Evolutionary conservation across 2,329 filamentous ascomycete genomes (phyloP).

Genomic region (Podosphaera fusca): DNA sequence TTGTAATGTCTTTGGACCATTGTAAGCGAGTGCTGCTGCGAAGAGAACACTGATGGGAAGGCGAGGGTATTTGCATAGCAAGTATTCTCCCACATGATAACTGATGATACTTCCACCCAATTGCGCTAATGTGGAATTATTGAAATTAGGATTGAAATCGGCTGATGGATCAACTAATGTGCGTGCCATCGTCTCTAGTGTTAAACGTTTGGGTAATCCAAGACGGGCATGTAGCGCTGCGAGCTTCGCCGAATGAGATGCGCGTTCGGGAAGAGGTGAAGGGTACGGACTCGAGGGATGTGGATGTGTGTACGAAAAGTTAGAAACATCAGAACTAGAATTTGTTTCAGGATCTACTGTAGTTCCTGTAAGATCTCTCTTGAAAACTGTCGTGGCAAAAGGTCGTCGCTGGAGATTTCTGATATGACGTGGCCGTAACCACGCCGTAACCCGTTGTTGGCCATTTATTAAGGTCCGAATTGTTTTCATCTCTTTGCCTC

Average conservation of each 20-base stretch:
- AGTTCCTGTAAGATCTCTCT: neutral
- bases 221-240: slow-evolving; percentile 80
- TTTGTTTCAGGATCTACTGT: neutral
- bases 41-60: slow-evolving; percentile 75
- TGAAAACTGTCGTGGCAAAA: neutral
- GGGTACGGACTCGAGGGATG: slow-evolving; percentile 20
- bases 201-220: slow-evolving; percentile 57
- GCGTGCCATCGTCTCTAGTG: slow-evolving; percentile 65
- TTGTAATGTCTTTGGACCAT: slow-evolving; percentile 50
- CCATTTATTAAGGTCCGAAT: no score
- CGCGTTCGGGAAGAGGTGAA: slow-evolving; percentile 46
- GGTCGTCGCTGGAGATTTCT: neutral
- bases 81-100: slow-evolving; percentile 73
- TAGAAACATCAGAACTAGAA: neutral
- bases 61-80: slow-evolving; percentile 74
- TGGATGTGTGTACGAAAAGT: slow-evolving; percentile 16
- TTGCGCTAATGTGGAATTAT: slow-evolving; percentile 65
- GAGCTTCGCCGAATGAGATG: slow-evolving; percentile 62
- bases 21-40: slow-evolving; percentile 64
- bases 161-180: slow-evolving; percentile 71
- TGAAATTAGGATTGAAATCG: slow-evolving; percentile 57
- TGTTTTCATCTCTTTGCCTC: no score
- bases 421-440: neutral
- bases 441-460: neutral
- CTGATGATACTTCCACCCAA: slow-evolving; percentile 65